These are phyloP conservation scores for Blastobotrys illinoisensis DNA, from an alignment of 1,139 yeast genomes.

Conservation along the genomic window DNA sequence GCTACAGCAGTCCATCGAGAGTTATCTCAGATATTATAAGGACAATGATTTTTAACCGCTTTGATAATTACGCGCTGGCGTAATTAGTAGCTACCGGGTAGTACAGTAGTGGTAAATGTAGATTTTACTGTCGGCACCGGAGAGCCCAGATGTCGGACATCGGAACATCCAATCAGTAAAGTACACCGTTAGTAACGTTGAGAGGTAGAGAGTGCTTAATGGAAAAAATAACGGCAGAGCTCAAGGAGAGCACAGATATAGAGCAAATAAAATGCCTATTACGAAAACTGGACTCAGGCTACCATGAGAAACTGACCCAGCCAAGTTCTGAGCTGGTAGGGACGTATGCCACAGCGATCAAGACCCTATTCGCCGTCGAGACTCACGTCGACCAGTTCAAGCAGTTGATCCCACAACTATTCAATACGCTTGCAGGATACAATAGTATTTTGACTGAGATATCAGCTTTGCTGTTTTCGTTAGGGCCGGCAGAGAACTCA, in stretches of 20 bases:
- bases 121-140: too few relatives aligned
- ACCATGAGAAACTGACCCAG: neutral
- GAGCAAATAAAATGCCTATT: constrained; percentile 15
- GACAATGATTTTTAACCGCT: too few relatives aligned
- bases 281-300: neutral
- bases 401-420: neutral
- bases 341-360: neutral
- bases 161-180: neutral
- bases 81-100: too few relatives aligned
- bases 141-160: neutral
- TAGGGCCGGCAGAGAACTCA: neutral
- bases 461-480: neutral
- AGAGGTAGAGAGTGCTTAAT: too few relatives aligned
- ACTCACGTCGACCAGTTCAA: neutral
- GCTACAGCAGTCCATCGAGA: too few relatives aligned
- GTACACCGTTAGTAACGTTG: too few relatives aligned
- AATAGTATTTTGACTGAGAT: neutral
- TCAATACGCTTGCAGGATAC: neutral
- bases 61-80: too few relatives aligned
- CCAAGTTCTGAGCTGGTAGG: neutral
- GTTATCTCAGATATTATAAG: too few relatives aligned
- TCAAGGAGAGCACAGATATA: constrained; percentile 17
- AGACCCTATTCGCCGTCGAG: neutral
- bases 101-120: too few relatives aligned
- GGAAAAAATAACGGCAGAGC: constrained; percentile 12